These are phyloP conservation scores for Penicillium psychrosexuale DNA, from an alignment of 2,329 filamentous ascomycete species.

Conservation along the genomic window DNA sequence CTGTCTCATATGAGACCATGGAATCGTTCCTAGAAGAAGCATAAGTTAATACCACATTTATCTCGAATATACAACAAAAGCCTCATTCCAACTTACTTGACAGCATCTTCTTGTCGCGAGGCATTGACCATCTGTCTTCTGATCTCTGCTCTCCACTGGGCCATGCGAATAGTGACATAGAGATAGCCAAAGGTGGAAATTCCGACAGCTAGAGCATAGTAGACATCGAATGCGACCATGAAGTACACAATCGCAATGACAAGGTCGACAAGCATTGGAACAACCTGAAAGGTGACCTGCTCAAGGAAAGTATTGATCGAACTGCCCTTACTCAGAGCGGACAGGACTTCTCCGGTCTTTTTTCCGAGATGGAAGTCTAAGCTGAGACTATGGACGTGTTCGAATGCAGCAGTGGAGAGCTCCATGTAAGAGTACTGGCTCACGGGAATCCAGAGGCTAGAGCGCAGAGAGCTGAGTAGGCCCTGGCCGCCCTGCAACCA, in stretches of 20 bases:
- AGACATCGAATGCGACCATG: constrained; percentile 72
- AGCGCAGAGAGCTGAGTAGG: constrained; percentile 75
- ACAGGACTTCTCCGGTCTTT: constrained; percentile 92
- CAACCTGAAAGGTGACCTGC: constrained; percentile 91
- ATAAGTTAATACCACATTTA: not conserved
- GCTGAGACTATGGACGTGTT: constrained; percentile 93
- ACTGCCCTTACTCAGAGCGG: constrained; percentile 90
- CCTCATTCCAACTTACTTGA: constrained; percentile 60
- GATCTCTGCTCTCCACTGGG: constrained; percentile 85
- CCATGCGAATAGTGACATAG: constrained; percentile 94
- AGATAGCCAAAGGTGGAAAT: constrained; percentile 95
- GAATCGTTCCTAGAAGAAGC: constrained; percentile 69
- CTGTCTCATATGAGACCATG: constrained; percentile 95
- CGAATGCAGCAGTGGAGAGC: constrained; percentile 90
- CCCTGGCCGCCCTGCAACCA: constrained; percentile 87
- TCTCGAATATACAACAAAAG: not conserved
- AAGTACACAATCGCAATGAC: constrained; percentile 81
- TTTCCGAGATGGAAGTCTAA: constrained; percentile 96
- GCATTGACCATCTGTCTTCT: constrained; percentile 92
- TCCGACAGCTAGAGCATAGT: constrained; percentile 85
- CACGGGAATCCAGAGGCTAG: constrained; percentile 91
- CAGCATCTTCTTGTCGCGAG: constrained; percentile 89
- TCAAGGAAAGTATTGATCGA: constrained; percentile 96
- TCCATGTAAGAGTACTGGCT: constrained; percentile 96
- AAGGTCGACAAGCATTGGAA: constrained; percentile 91